Evolutionary conservation across 495 filamentous ascomycete genomes (phyloP).

Genomic region (Lichenothelia convexa): DNA sequence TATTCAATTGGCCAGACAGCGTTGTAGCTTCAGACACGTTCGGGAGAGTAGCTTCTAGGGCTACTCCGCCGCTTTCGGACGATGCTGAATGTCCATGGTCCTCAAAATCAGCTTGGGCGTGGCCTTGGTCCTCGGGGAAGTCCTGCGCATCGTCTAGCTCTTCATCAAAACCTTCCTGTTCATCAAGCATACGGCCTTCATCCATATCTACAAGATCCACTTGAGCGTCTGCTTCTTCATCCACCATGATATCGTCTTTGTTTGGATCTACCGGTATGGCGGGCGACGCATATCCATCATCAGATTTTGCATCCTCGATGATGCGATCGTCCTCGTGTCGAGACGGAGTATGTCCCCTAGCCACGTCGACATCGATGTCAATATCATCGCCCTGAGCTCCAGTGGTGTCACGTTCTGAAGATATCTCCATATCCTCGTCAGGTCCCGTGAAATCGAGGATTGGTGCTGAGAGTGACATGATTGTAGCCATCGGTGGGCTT

Average conservation of each 20-base stretch:
- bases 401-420: conserved; percentile 27
- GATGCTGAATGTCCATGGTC: no score
- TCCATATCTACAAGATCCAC: no score
- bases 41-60: no score
- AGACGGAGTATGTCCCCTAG: conserved; percentile 31
- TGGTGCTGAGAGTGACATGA: not conserved
- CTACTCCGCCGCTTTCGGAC: no score
- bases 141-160: conserved; percentile 6
- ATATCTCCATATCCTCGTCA: conserved; percentile 36
- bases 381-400: conserved; percentile 47
- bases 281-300: conserved; percentile 15
- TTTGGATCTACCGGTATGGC: conserved; percentile 15
- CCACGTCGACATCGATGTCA: conserved; percentile 57
- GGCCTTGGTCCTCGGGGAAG: no score
- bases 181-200: conserved; percentile 6
- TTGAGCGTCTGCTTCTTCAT: conserved; percentile 12
- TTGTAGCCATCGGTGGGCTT: not conserved
- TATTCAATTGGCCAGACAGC: no score
- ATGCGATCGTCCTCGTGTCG: conserved; percentile 42
- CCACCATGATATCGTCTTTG: conserved; percentile 30
- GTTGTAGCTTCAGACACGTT: no score
- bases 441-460: conserved; percentile 10
- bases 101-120: no score
- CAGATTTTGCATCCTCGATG: conserved; percentile 27
- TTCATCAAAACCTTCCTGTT: conserved; percentile 5